These are phyloP conservation scores for Euphorbia tirucalli DNA, from an alignment of 345 rosid genomes.

Conservation along the genomic window DNA sequence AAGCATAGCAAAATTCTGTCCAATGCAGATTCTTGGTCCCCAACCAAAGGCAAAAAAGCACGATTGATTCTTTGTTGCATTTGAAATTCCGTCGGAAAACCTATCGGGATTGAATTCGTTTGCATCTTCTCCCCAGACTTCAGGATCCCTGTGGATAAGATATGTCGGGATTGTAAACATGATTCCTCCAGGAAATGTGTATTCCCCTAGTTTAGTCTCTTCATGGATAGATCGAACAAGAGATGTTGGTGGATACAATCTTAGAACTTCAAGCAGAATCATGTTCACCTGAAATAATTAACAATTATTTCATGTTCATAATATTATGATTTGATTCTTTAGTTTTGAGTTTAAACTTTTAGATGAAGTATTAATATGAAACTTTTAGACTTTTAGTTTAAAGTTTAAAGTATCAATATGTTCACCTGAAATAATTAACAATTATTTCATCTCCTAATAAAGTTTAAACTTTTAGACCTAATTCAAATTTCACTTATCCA, in stretches of 20 bases:
- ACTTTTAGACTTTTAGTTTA: too few relatives aligned
- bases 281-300: neutral
- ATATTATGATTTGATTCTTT: too few relatives aligned
- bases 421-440: too few relatives aligned
- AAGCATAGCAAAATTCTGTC: slow-evolving; percentile 14
- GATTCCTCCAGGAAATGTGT: neutral
- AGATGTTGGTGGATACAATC: slow-evolving; percentile 8
- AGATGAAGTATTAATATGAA: too few relatives aligned
- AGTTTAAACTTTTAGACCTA: too few relatives aligned
- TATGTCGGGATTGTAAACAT: neutral
- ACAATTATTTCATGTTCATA: too few relatives aligned
- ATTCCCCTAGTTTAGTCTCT: neutral
- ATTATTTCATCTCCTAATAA: too few relatives aligned
- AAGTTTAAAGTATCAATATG: too few relatives aligned
- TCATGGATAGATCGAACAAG: neutral
- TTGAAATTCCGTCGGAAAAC: slow-evolving; percentile 11
- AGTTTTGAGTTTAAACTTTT: too few relatives aligned
- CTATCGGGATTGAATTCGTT: slow-evolving; percentile 8
- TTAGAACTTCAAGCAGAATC: slow-evolving; percentile 12
- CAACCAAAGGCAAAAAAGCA: neutral
- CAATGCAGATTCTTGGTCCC: slow-evolving; percentile 12
- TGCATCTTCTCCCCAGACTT: slow-evolving; percentile 15
- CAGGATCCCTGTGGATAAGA: neutral
- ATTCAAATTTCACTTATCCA: too few relatives aligned
- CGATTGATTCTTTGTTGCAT: neutral